Conservation (phyloP, 345 rosid species). For the Corchorus capsularis region DNA sequence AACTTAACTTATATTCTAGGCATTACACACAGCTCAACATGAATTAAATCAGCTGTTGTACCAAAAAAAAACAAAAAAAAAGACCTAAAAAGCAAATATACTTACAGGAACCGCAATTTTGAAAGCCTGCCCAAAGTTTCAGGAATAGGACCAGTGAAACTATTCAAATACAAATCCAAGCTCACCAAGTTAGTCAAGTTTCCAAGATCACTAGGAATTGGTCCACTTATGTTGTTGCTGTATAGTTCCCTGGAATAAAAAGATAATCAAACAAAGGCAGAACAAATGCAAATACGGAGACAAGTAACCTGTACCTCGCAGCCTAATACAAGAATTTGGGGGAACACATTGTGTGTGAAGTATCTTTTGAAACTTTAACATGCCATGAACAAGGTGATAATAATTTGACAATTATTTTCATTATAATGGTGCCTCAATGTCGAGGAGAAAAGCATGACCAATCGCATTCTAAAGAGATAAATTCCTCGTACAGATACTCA, state of each 20-base stretch:
- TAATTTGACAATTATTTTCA: not conserved
- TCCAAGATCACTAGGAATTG: slow-evolving; percentile 91
- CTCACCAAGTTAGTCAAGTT: slow-evolving; percentile 94
- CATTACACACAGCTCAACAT: slow-evolving; percentile 9
- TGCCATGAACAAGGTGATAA: not conserved
- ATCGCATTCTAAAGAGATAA: not conserved
- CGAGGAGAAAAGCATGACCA: not conserved
- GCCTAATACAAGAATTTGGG: not conserved
- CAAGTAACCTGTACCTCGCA: not conserved
- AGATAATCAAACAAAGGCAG: slow-evolving; percentile 8
- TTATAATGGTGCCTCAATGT: not conserved
- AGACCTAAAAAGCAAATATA: slow-evolving; percentile 16
- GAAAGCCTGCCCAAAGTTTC: slow-evolving; percentile 84
- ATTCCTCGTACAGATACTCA: not conserved
- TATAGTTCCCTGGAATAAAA: slow-evolving; percentile 81
- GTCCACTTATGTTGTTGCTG: slow-evolving; percentile 89
- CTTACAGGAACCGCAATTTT: slow-evolving; percentile 94
- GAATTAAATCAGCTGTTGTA: not conserved
- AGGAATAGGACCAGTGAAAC: slow-evolving; percentile 89
- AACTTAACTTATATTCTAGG: not conserved
- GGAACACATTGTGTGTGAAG: not conserved
- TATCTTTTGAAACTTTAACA: not conserved
- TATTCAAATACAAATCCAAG: slow-evolving; percentile 97
- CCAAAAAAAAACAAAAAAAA: not conserved
- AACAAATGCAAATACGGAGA: not conserved